Evolutionary conservation across 495 filamentous ascomycete species (phyloP).

Genomic region (Staphylotrichum longicolle): DNA sequence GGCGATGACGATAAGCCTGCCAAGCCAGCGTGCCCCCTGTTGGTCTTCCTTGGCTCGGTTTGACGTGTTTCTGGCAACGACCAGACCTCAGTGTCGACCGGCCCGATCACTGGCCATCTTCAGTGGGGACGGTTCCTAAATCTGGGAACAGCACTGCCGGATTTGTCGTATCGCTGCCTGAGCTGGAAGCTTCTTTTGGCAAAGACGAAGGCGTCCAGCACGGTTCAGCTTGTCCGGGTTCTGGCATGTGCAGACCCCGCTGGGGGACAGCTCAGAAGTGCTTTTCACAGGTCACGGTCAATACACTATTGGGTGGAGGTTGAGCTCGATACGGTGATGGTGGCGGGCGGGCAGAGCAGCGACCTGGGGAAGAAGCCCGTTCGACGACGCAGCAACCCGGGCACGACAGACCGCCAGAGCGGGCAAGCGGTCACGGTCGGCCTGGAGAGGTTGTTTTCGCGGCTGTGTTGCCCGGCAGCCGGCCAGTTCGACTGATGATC

Average conservation of each 20-base stretch:
- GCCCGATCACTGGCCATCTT: conserved; percentile 9
- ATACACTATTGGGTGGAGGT: neutral
- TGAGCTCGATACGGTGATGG: neutral
- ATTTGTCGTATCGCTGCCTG: neutral
- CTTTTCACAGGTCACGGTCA: too few relatives aligned
- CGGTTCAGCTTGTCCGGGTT: too few relatives aligned
- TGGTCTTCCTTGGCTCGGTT: conserved; percentile 14
- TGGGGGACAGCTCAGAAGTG: too few relatives aligned
- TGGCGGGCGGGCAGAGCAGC: neutral
- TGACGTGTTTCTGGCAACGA: conserved; percentile 16
- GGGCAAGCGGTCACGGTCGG: neutral
- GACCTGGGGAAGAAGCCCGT: conserved; percentile 4
- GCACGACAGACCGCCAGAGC: neutral
- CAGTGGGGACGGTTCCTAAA: conserved; percentile 11
- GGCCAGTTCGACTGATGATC: neutral
- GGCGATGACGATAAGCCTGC: conserved; percentile 21
- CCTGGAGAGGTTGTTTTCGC: neutral
- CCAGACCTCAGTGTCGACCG: conserved; percentile 17
- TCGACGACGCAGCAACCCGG: conserved; percentile 12
- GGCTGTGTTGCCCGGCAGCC: conserved; percentile 11
- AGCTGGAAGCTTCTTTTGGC: neutral
- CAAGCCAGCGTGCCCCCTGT: conserved; percentile 14
- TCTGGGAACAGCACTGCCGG: conserved; percentile 12
- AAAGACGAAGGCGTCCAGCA: too few relatives aligned
- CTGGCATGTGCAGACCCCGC: too few relatives aligned